These are phyloP conservation scores for Spergularia bocconei DNA, from an alignment of 148 eudicot species.

Conservation along the genomic window DNA sequence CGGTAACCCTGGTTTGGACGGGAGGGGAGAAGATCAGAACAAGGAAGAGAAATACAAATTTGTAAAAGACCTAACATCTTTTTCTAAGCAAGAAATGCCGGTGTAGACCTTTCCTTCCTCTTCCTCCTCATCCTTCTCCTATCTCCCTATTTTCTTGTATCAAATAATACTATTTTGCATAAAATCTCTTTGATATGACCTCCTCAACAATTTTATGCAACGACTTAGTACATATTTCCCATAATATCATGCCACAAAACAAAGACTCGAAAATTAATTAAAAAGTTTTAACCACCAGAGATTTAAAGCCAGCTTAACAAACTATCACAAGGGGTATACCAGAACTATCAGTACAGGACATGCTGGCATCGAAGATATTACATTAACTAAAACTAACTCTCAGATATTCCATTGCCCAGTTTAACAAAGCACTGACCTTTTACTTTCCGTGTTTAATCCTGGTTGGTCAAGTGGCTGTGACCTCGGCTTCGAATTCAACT, in stretches of 20 bases:
- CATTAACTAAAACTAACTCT: too few relatives aligned
- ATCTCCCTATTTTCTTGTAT: too few relatives aligned
- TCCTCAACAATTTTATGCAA: not conserved
- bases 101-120: too few relatives aligned
- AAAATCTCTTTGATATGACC: not conserved
- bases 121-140: too few relatives aligned
- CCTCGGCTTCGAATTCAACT: conserved; percentile 74
- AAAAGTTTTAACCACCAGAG: not conserved
- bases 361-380: not conserved
- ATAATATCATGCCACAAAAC: not conserved
- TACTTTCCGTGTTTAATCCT: conserved; percentile 36
- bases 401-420: too few relatives aligned
- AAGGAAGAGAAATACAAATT: too few relatives aligned
- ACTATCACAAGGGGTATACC: not conserved
- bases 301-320: not conserved
- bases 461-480: conserved; percentile 52
- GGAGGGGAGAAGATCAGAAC: too few relatives aligned
- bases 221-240: not conserved
- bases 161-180: too few relatives aligned
- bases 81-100: too few relatives aligned
- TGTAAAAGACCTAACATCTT: too few relatives aligned
- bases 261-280: not conserved
- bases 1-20: too few relatives aligned
- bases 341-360: not conserved
- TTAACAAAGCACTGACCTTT: too few relatives aligned